Evolutionary conservation across 495 filamentous ascomycete genomes (phyloP), one percentile per base, ranked within the genome.

Genomic region (Rhypophila decipiens): DNA sequence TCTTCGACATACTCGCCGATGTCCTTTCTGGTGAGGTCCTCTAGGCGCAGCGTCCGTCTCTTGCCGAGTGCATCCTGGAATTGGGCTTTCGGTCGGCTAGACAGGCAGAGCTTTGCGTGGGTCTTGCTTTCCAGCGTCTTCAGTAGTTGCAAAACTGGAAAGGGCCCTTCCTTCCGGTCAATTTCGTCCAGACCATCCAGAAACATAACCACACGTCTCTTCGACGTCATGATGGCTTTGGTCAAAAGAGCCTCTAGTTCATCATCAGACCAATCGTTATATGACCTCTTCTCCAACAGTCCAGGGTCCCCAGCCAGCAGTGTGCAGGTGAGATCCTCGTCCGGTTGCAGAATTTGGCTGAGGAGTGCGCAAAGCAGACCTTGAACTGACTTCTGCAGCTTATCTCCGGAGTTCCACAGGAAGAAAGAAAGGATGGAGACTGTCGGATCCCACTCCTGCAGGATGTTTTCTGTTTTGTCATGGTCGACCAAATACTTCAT

Each of bases 151-250:
- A 36, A 15, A 2, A 21, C 10, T 2, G 44, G 11, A n/a, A 39
- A 22, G 8, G 44, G 20, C 27, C 27, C 27, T 13, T 31, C 27
- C 13, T 7, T 31, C 27, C 27, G 27, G 27, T 46, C 36, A 41
- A 46, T 51, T 21, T 51, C 49, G 5, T 46, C 49, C 20, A 51
- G 49, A 0, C 49, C 42, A n/a, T 51, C 43, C 1, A 51, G 7
- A 15, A 51, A 46, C 2, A 51, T n/a, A 34, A 42, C 46, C 10
- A 45, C 13, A 1, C 5, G n/a, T 3, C 17, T 17, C 5, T 8
- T 10, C 5, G 20, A 19, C 4, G 15, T 11, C 4, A 24, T 13
- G 2, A 46, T 5, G 5, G 24, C 13, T 9, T 20, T 34, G 2
- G 17, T 11, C 5, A 51, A 18, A 5, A 46, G 15, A 3, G 11